phyloP scores from a whole-genome alignment of 73 alveolate genomes.

The Tetrahymena malaccensis region DNA sequence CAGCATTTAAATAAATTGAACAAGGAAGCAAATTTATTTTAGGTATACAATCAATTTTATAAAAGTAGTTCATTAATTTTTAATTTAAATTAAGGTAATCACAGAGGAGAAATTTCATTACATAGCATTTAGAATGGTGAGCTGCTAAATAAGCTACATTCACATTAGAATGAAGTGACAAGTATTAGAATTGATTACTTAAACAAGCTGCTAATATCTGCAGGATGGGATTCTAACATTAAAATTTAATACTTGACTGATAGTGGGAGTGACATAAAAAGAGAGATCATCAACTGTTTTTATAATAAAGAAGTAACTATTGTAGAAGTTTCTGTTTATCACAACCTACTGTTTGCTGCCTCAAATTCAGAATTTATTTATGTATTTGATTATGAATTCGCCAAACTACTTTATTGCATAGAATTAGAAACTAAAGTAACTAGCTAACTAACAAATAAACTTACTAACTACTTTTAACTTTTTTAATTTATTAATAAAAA shows the following conservation, averaged over 20 bases:
- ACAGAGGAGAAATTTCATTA: conserved; percentile 11
- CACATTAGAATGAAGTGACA: conserved; percentile 7
- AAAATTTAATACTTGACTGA: neutral
- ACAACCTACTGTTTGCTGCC: conserved; percentile 12
- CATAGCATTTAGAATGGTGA: neutral
- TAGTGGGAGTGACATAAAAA: conserved; percentile 5
- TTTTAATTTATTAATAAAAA: no score
- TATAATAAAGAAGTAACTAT: neutral
- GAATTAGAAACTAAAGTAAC: conserved; percentile 5
- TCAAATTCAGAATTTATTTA: conserved; percentile 4
- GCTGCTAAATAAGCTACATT: neutral
- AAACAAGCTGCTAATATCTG: conserved; percentile 11
- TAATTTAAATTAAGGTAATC: neutral
- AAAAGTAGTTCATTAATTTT: neutral
- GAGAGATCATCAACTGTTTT: conserved; percentile 8
- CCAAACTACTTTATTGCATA: neutral
- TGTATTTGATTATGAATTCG: conserved; percentile 35
- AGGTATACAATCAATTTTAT: neutral
- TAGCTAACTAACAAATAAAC: neutral
- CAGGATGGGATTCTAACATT: conserved; percentile 13
- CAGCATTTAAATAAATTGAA: conserved; percentile 9
- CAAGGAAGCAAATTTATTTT: conserved; percentile 18
- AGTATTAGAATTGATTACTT: conserved; percentile 19
- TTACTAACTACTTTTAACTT: neutral
- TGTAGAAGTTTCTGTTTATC: conserved; percentile 37